Evolutionary conservation across 1,139 yeast genomes (phyloP), one percentile per base, ranked within the genome.

Genomic region (Scheffersomyces insectosa): DNA sequence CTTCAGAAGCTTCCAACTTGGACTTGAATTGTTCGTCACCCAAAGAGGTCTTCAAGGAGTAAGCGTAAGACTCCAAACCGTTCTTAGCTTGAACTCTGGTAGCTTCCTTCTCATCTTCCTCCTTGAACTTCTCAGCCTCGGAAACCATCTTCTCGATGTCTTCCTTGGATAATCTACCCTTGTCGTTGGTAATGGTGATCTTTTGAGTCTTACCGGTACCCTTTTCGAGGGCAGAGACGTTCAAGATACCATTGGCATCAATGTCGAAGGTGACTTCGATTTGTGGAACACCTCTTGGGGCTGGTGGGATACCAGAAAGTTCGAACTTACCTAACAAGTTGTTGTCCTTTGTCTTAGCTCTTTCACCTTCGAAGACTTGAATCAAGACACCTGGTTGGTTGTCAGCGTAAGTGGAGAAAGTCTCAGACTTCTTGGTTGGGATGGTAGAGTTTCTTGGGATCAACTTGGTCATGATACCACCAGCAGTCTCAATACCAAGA

Each of bases 241-340:
- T 91, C 73, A 90, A 79, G 68, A 90, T 90, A 75, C 97, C 97
- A 66, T 89, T 89, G 53, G 97, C 96, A 68, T 90, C 97, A 60
- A 90, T 77, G 60, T 89, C 95, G 64, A 90, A 90, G 50, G 96
- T 89, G 57, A 91, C 96, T 77, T 90, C 97, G 62, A 90, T 88
- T 77, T 90, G 97, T 61, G 97, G 97, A 52, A 85, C 89, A 75
- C 98, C 98, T 77, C 97, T 88, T 74, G 97, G 97, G 45, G 97
- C 95, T 54, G 98, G 96, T 64, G 98, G 97, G 56, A 91, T 91
- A 67, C 96, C 96, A 50, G 90, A 79, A 61, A 91, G 82, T 72
- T 91, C 97, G 67, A 91, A 91, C 77, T 91, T 91, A 72, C 98
- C 98, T 60, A 91, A 82, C 65, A 86, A 75, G 77, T 91, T 91